phyloP scores from a whole-genome alignment of 805 yeast genomes.

The Teunomyces pallodes region DNA sequence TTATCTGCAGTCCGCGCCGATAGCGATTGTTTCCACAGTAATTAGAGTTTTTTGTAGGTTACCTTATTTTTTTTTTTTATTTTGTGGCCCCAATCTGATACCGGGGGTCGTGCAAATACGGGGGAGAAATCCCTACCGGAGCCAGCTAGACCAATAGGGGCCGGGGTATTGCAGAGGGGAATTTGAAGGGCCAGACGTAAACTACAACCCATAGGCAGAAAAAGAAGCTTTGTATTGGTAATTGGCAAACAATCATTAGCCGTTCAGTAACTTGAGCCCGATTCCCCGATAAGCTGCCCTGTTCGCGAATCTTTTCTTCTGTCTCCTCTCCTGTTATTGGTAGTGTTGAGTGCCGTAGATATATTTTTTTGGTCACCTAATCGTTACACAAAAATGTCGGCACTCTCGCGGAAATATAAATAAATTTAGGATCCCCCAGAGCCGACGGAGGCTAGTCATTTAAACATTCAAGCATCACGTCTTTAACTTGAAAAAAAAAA shows the following conservation, averaged over 20 bases:
- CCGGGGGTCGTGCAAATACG: slow-evolving; percentile 1
- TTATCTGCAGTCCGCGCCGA: not conserved
- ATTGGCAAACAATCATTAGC: too few species aligned
- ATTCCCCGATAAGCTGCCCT: too few species aligned
- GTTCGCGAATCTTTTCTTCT: too few species aligned
- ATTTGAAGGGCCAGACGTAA: too few species aligned
- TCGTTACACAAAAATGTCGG: not conserved
- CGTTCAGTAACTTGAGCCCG: too few species aligned
- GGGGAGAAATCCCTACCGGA: not conserved
- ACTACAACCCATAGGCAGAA: too few species aligned
- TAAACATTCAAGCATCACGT: too few species aligned
- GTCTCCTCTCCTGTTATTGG: slow-evolving; percentile 1
- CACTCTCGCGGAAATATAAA: slow-evolving; percentile 2
- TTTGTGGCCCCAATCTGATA: not conserved
- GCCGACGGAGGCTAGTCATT: not conserved
- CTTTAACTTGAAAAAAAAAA: too few species aligned
- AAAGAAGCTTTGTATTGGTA: too few species aligned
- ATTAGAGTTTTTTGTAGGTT: not conserved
- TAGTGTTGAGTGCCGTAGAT: not conserved
- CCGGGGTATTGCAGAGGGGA: too few species aligned
- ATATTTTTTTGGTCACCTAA: not conserved
- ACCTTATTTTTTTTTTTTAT: not conserved
- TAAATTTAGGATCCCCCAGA: slow-evolving; percentile 2
- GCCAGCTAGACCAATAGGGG: not conserved
- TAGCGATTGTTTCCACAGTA: slow-evolving; percentile 2